Evolutionary conservation across 805 yeast genomes (phyloP).

Genomic region (Candida manassasensis): DNA sequence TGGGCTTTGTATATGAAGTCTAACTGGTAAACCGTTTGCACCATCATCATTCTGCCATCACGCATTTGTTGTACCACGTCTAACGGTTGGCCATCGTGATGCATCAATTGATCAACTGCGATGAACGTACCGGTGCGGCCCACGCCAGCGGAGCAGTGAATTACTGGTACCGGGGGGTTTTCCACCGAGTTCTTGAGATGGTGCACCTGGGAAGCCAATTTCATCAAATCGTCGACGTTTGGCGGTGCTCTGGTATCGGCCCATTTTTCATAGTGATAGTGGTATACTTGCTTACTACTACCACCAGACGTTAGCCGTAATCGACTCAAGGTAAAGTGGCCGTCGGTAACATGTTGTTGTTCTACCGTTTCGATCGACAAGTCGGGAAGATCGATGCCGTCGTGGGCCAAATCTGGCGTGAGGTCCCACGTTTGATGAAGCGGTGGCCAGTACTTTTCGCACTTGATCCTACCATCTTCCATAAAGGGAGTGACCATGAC

Average conservation of each 20-base stretch:
- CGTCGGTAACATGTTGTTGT: constrained; percentile 11
- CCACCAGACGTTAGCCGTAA: constrained; percentile 18
- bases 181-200: constrained; percentile 6
- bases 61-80: constrained; percentile 24
- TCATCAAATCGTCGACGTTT: constrained; percentile 24
- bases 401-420: constrained; percentile 12
- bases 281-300: constrained; percentile 26
- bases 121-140: constrained; percentile 42
- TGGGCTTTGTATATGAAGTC: constrained; percentile 24
- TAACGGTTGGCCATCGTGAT: constrained; percentile 5
- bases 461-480: constrained; percentile 38
- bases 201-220: constrained; percentile 19
- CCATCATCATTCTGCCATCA: constrained; percentile 39
- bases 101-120: constrained; percentile 31
- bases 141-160: constrained; percentile 48
- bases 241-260: constrained; percentile 40
- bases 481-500: constrained; percentile 50
- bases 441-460: constrained; percentile 40
- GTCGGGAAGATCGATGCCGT: constrained; percentile 17
- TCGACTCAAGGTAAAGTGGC: constrained; percentile 23
- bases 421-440: constrained; percentile 17
- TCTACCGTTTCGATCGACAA: constrained; percentile 15
- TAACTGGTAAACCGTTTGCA: constrained; percentile 37
- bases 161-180: constrained; percentile 18
- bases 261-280: constrained; percentile 42